Percentiles rank a stretch among this genome's conserved stretches.
phyloP scores from a whole-genome alignment of 306 rosid genomes.

The Mucuna pruriens region DNA sequence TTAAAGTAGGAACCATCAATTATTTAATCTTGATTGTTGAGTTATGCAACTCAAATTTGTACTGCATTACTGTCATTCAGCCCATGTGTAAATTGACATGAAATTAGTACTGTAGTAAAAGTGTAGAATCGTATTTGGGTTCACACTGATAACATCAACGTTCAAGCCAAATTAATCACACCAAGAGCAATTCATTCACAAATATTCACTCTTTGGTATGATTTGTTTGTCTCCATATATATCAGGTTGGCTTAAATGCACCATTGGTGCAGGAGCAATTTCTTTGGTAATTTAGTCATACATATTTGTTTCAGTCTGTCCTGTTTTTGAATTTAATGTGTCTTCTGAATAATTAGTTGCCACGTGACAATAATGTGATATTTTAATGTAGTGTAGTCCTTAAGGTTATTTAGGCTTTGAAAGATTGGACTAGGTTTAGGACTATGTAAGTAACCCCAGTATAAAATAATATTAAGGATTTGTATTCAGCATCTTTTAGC shows the following conservation, averaged over 20 bases:
- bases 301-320: not conserved
- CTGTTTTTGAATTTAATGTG: slow-evolving; percentile 4
- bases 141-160: not conserved
- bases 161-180: not conserved
- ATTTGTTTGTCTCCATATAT: slow-evolving; percentile 3
- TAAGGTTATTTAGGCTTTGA: slow-evolving; percentile 15
- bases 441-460: not conserved
- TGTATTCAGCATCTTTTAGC: slow-evolving; percentile 2
- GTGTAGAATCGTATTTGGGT: not conserved
- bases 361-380: not conserved
- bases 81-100: not conserved
- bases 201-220: not conserved
- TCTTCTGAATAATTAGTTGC: not conserved
- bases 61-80: not conserved
- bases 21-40: slow-evolving; percentile 20
- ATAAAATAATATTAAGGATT: not conserved
- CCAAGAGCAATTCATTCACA: not conserved
- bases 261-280: not conserved
- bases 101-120: not conserved
- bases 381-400: not conserved
- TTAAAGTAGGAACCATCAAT: slow-evolving; percentile 10
- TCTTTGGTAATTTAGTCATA: not conserved
- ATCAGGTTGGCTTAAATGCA: not conserved
- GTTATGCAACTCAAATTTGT: slow-evolving; percentile 13
- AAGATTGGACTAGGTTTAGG: slow-evolving; percentile 1